Evolutionary conservation across 805 yeast species (phyloP).

Genomic region (Ogataea pilisensis): DNA sequence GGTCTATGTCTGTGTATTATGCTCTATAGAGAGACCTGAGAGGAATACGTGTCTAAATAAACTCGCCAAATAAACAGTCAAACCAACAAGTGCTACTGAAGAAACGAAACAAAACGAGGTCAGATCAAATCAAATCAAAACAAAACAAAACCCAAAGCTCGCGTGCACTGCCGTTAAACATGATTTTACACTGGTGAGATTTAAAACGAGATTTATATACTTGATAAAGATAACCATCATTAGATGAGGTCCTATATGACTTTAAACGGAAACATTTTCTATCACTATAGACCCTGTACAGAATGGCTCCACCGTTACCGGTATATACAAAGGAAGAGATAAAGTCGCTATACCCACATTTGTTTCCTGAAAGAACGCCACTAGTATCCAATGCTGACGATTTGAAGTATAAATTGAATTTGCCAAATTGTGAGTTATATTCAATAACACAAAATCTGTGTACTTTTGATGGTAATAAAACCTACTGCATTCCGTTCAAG

Average conservation of each 20-base stretch:
- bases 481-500: conserved; percentile 46
- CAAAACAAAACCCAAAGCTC: background rate
- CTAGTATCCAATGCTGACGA: conserved; percentile 1
- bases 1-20: too few species aligned
- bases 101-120: too few species aligned
- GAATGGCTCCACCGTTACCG: conserved; percentile 54
- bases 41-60: too few species aligned
- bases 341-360: conserved; percentile 21
- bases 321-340: conserved; percentile 38
- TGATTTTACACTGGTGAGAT: background rate
- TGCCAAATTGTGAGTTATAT: conserved; percentile 28
- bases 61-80: too few species aligned
- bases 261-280: too few species aligned
- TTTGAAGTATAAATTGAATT: conserved; percentile 4
- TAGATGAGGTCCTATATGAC: too few species aligned
- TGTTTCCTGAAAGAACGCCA: conserved; percentile 20
- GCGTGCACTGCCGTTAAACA: background rate
- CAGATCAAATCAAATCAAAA: too few species aligned
- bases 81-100: too few species aligned
- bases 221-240: too few species aligned
- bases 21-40: too few species aligned
- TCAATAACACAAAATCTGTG: conserved; percentile 46
- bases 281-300: too few species aligned
- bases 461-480: conserved; percentile 38
- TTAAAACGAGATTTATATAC: too few species aligned